A percentile compares a stretch with the other conserved stretches of the same genome.
These are phyloP conservation scores for Discostella pseudostelligera DNA, from an alignment of 108 stramenopile genomes.

Conservation along the genomic window DNA sequence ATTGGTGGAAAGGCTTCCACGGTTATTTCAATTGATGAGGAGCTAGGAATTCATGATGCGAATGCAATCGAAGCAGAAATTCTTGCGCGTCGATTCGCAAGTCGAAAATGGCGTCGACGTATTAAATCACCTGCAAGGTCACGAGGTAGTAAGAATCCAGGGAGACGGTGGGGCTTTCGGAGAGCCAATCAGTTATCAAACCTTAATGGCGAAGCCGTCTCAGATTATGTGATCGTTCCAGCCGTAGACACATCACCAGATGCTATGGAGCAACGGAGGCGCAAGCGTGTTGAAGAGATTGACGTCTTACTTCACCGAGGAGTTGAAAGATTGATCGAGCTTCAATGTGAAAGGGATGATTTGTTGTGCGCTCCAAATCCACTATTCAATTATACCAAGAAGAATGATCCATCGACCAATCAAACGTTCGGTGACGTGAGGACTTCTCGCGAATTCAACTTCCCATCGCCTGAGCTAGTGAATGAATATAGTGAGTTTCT, in stretches of 20 bases:
- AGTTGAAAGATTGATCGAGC: conserved; percentile 55
- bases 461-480: conserved; percentile 78
- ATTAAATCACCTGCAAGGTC: not conserved
- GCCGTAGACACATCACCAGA: conserved; percentile 40
- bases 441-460: conserved; percentile 67
- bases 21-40: conserved; percentile 47
- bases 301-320: conserved; percentile 63
- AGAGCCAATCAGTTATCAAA: conserved; percentile 16
- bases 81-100: conserved; percentile 26
- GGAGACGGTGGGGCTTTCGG: conserved; percentile 46
- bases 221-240: conserved; percentile 39
- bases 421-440: conserved; percentile 37
- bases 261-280: conserved; percentile 51
- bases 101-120: conserved; percentile 16
- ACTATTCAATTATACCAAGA: conserved; percentile 77
- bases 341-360: conserved; percentile 85
- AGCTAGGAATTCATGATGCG: conserved; percentile 39
- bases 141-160: conserved; percentile 9
- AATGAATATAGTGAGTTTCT: conserved; percentile 59
- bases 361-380: conserved; percentile 82
- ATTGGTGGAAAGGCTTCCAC: conserved; percentile 23
- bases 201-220: not conserved
- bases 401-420: conserved; percentile 40
- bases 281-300: conserved; percentile 72
- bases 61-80: conserved; percentile 39